phyloP scores from a whole-genome alignment of 108 stramenopile species.

The Stephanodiscus minutulus region DNA sequence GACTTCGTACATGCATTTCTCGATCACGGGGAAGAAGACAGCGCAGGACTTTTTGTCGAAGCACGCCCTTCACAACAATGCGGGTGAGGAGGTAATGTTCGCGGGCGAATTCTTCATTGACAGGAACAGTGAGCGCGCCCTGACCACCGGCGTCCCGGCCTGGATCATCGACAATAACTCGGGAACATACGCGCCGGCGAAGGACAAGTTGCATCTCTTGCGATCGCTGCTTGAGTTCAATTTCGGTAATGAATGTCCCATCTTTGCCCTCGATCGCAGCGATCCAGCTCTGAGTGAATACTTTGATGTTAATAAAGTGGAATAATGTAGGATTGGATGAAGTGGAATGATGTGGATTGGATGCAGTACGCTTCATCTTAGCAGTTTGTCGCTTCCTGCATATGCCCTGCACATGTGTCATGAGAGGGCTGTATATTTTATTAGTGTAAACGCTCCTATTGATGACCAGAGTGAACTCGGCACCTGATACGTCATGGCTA shows the following conservation, averaged over 20 bases:
- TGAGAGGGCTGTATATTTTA: too few relatives aligned
- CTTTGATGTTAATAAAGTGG: too few relatives aligned
- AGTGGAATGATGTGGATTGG: too few relatives aligned
- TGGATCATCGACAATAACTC: slow-evolving; percentile 42
- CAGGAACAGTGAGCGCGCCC: slow-evolving; percentile 8
- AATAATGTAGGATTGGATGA: too few relatives aligned
- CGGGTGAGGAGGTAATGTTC: slow-evolving; percentile 15
- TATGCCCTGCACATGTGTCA: too few relatives aligned
- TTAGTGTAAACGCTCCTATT: too few relatives aligned
- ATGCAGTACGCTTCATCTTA: too few relatives aligned
- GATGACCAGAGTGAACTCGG: too few relatives aligned
- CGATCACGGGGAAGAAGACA: slow-evolving; percentile 3
- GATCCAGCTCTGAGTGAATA: slow-evolving; percentile 19
- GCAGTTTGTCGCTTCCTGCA: too few relatives aligned
- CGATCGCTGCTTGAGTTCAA: slow-evolving; percentile 23
- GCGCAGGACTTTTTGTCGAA: slow-evolving; percentile 39
- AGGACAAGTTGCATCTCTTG: slow-evolving; percentile 17
- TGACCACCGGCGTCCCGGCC: slow-evolving; percentile 3
- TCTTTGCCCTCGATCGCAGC: slow-evolving; percentile 30
- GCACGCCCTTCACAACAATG: slow-evolving; percentile 29
- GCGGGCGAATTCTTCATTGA: slow-evolving; percentile 38
- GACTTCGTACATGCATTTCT: slow-evolving; percentile 25
- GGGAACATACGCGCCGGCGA: slow-evolving; percentile 36
- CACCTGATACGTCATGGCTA: too few relatives aligned
- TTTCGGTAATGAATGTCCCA: slow-evolving; percentile 16